Percentiles rank a stretch among this genome's conserved stretches.
Conservation (phyloP, 2,329 filamentous ascomycete genomes). For the Fonsecaea monophora region DNA sequence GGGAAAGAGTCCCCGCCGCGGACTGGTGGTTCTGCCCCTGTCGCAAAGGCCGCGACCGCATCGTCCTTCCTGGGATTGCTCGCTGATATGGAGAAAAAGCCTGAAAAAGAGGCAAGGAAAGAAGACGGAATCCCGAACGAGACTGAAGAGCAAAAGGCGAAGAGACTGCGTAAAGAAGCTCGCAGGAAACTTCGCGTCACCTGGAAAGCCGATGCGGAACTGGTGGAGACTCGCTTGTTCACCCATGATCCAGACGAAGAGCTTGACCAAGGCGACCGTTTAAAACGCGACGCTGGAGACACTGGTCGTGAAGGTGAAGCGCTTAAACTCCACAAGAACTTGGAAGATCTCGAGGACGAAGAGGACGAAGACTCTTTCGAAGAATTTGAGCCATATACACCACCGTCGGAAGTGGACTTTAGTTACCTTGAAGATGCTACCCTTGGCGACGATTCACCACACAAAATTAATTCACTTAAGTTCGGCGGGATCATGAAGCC, state of each 20-base stretch:
- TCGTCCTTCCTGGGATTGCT: constrained; percentile 59
- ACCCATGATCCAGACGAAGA: constrained; percentile 70
- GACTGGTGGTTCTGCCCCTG: constrained; percentile 32
- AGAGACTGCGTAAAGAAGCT: constrained; percentile 66
- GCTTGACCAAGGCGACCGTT: constrained; percentile 63
- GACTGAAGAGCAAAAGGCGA: constrained; percentile 65
- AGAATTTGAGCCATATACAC: constrained; percentile 49
- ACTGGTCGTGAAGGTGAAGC: constrained; percentile 63
- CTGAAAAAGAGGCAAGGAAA: constrained; percentile 60
- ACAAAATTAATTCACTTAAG: constrained; percentile 48
- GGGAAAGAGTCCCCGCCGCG: constrained; percentile 46
- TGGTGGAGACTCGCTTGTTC: constrained; percentile 65
- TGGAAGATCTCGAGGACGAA: constrained; percentile 66
- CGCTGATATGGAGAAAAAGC: constrained; percentile 61
- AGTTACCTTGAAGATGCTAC: constrained; percentile 46
- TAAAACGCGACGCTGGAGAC: constrained; percentile 65
- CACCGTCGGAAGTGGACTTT: constrained; percentile 49
- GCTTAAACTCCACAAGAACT: constrained; percentile 56
- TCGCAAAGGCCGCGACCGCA: constrained; percentile 49
- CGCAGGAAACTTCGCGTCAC: constrained; percentile 66
- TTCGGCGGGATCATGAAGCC: constrained; percentile 51
- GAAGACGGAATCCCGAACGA: constrained; percentile 62
- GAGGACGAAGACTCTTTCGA: constrained; percentile 58
- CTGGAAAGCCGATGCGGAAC: constrained; percentile 64
- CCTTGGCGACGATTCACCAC: constrained; percentile 29